A percentile compares a stretch with the other conserved stretches of the same genome.
Conservation (phyloP, 2,329 filamentous ascomycete genomes). For the Pseudopyricularia cyperi region DNA sequence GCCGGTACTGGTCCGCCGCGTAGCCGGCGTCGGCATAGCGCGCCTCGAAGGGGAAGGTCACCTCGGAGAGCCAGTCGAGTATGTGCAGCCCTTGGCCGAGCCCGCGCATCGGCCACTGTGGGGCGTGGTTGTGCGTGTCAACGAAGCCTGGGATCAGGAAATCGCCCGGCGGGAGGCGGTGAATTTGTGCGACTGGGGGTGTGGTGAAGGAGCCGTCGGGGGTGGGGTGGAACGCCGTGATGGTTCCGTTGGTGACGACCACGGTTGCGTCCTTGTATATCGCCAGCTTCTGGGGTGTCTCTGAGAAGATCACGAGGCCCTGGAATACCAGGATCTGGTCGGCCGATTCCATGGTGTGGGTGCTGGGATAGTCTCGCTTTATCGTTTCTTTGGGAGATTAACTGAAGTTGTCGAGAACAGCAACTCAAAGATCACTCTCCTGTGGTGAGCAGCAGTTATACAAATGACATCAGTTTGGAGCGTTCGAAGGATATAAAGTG, state of each 20-base stretch:
- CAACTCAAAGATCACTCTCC: no score
- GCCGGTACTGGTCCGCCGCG: conserved; percentile 35
- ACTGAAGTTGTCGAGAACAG: no score
- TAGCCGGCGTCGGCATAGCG: conserved; percentile 42
- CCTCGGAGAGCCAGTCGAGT: conserved; percentile 49
- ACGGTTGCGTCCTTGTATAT: not conserved
- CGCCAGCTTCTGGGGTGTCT: not conserved
- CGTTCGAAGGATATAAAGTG: no score
- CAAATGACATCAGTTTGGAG: no score
- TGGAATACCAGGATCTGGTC: not conserved
- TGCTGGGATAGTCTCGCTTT: not conserved
- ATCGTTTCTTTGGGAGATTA: no score
- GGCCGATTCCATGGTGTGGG: not conserved
- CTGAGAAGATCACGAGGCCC: not conserved
- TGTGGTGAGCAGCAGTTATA: no score
- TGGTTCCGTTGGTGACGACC: not conserved
- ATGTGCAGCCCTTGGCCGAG: conserved; percentile 38
- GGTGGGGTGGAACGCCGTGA: not conserved
- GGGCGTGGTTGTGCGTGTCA: conserved; percentile 58
- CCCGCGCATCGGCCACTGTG: conserved; percentile 37
- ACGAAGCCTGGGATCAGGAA: conserved; percentile 49
- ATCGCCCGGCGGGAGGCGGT: conserved; percentile 23
- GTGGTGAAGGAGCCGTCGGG: not conserved
- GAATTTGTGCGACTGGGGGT: conserved; percentile 9
- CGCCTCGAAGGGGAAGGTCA: conserved; percentile 53